Base-by-base conservation (phyloP, 352 stramenopile species). In the Phytophthora litchii region DNA sequence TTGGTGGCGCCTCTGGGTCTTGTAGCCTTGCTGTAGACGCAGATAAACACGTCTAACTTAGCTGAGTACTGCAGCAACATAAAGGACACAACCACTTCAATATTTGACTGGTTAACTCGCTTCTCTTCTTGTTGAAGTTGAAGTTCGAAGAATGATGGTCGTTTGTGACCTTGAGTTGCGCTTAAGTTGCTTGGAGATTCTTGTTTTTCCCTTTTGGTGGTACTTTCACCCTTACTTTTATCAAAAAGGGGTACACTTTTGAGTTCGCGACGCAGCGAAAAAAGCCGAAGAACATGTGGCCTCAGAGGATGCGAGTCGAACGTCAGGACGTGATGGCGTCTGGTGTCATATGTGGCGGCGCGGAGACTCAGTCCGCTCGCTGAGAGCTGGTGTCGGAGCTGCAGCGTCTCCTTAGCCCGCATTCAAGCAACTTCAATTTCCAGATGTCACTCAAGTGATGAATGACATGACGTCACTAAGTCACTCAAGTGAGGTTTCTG, bases 221-320 rank as follows among this genome's bases (percentile, higher is more conserved):
- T 23, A 17, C n/a, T 27, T 11, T 50, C 34, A 5, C 49, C 23
- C 3, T 53, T 25, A 0, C 13, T 46, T 36, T 62, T 46, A 21
- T 80, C 64, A 45, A 93, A 82, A 14, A 93, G 54, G n/a, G 59
- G 43, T 6, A 62, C 57, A 47, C 57, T 78, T 20, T 86, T 83
- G 55, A 93, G 74, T 68, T 93, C 80, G 3, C 84, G 70, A 1
- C 83, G 81, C 41, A 93, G 67, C 29, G 81, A 91, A 46, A 89
- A 91, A 36, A 91, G 68, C 10, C 84, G 76, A 42, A 93, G 61
- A 32, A 70, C 73, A 54, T 88, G 78, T 11, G 78, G 67, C 34
- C 69, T 70, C 41, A 84, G 54, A 10, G 55, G 43, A 4, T 70
- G 53, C 17, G 68, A 74, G 62, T 83, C 79, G 52, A 88, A 91